Evolutionary conservation across 2,329 filamentous ascomycete species (phyloP), one percentile per base, ranked within the genome.

Genomic region (Pezicula neosporulosa): DNA sequence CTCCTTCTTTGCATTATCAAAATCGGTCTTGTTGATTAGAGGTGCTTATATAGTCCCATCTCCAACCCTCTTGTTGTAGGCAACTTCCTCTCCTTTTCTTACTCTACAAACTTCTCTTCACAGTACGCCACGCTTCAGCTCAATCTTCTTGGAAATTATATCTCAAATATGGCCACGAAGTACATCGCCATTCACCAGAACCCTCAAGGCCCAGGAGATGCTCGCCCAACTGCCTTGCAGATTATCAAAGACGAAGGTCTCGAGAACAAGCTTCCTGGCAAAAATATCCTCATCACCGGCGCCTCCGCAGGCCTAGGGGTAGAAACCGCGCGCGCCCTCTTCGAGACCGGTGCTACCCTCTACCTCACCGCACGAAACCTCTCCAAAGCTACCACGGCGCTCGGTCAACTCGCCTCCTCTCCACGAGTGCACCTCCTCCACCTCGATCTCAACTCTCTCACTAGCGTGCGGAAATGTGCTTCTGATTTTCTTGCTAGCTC

Each of bases 251-350:
- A 70, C 46, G 60, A 68, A 47, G 53, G 48, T 2, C 53, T 65
- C 10, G 38, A 41, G 12, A 50, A 45, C 24, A 60, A 57, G 45
- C 48, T 68, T 75, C 56, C 74, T 72, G 65, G 64, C 54, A 68
- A 66, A 56, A 59, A 64, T 21, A 56, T 68, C 30, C 50, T 70
- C 36, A 60, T 71, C 48, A 70, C 69, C 4, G 68, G 69, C 15
- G 59, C 55, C 42, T 66, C 66, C 12, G 64, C 63, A 2, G 67
- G 67, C n/a, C 60, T 70, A 19, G 68, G 68, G 9, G 56, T 69
- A 44, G 67, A 69, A 51, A 70, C 67, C 9, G 67, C 63, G 12
- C 61, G 60, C n/a, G 67, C 67, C 1, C 53, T 71, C 5, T 56
- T 57, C 36, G 48, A 50, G 12, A 70, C 69, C 4, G 66, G 68